These are phyloP conservation scores for Zygosaccharomyces bisporus DNA, from an alignment of 805 yeast genomes.

Conservation along the genomic window DNA sequence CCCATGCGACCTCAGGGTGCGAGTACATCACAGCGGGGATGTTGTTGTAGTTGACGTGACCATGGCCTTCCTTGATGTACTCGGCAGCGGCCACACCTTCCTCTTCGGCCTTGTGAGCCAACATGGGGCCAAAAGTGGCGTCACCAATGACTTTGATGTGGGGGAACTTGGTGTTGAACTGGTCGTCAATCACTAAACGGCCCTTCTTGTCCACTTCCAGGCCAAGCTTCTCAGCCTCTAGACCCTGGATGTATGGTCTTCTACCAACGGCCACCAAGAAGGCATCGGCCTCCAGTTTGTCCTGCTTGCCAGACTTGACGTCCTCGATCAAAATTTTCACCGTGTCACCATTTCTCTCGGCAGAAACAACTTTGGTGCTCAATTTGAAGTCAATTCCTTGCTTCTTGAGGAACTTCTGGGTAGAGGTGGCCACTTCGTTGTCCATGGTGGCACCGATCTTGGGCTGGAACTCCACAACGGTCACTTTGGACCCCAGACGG, in stretches of 20 bases:
- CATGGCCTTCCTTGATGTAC: slow-evolving; percentile 87
- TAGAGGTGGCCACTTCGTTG: slow-evolving; percentile 83
- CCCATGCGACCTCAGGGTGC: slow-evolving; percentile 99
- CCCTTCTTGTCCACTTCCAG: slow-evolving; percentile 89
- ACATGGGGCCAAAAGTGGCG: slow-evolving; percentile 97
- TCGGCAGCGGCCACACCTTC: slow-evolving; percentile 99
- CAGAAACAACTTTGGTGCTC: slow-evolving; percentile 86
- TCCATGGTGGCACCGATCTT: slow-evolving; percentile 99
- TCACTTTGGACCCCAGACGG: slow-evolving; percentile 92
- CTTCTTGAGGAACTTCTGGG: slow-evolving; percentile 86
- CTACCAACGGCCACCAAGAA: slow-evolving; percentile 97
- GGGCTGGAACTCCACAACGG: slow-evolving; percentile 84
- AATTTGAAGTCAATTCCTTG: slow-evolving; percentile 94
- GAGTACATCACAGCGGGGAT: slow-evolving; percentile 99
- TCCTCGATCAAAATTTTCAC: slow-evolving; percentile 88
- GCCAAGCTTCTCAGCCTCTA: slow-evolving; percentile 84
- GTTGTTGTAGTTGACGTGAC: slow-evolving; percentile 97
- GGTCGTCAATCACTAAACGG: slow-evolving; percentile 88
- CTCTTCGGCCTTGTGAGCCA: slow-evolving; percentile 99
- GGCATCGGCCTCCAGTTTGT: slow-evolving; percentile 82
- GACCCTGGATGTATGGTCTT: slow-evolving; percentile 91
- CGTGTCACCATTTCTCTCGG: slow-evolving; percentile 80
- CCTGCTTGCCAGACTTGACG: slow-evolving; percentile 79
- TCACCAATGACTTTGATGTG: slow-evolving; percentile 98
- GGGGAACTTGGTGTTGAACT: slow-evolving; percentile 86